Conservation (phyloP, 257 asterid genomes). For the Verbascum thapsus region DNA sequence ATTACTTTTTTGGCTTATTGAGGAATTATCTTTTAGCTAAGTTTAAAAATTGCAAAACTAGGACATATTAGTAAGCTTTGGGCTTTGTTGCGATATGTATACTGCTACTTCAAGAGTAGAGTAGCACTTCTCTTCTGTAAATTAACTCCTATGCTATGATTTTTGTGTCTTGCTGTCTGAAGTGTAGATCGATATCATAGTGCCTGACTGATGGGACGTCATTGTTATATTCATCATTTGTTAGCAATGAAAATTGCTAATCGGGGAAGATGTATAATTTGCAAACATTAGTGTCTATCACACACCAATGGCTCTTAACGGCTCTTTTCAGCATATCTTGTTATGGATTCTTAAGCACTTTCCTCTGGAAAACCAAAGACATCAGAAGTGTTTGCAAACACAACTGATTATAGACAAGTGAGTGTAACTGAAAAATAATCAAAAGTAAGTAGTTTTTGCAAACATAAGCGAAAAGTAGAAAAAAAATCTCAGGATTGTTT, state of each 20-base stretch:
- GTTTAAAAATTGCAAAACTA: neutral
- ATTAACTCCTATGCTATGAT: neutral
- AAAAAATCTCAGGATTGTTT: too few relatives aligned
- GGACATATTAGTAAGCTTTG: neutral
- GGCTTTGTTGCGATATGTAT: neutral
- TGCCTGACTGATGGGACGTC: neutral
- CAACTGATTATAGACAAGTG: too few relatives aligned
- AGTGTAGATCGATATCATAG: neutral
- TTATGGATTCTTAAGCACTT: neutral
- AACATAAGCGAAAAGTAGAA: too few relatives aligned
- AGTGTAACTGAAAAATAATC: too few relatives aligned
- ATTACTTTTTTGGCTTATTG: too few relatives aligned
- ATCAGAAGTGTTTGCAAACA: too few relatives aligned
- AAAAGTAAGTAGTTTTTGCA: too few relatives aligned
- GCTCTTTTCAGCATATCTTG: neutral
- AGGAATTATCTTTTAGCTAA: too few relatives aligned
- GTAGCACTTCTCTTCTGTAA: neutral
- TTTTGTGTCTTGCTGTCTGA: neutral
- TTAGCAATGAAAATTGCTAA: neutral
- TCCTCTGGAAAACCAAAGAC: too few relatives aligned
- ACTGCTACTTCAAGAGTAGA: neutral
- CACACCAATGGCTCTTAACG: neutral
- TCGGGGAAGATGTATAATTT: neutral
- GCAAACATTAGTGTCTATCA: neutral
- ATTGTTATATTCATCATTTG: neutral